Evolutionary conservation across 352 stramenopile species (phyloP).

Genomic region (Globisporangium paddicum): DNA sequence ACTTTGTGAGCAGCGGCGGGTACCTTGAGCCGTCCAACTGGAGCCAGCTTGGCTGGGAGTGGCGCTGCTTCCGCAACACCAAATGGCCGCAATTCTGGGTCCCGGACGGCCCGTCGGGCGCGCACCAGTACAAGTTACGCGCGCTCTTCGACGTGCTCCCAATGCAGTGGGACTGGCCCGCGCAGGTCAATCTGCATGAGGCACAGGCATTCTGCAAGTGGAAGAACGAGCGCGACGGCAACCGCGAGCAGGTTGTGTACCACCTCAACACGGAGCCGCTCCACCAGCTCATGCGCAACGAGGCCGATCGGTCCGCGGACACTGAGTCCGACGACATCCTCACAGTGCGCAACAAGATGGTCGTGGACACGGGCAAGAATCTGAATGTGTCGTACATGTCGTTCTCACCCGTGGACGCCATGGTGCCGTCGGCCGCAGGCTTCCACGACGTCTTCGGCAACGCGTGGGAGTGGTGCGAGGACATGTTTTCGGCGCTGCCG

Average conservation of each 20-base stretch:
- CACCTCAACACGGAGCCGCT: slow-evolving; percentile 92
- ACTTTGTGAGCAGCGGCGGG: slow-evolving; percentile 93
- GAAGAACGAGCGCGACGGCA: slow-evolving; percentile 65
- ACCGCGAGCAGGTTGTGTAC: slow-evolving; percentile 68
- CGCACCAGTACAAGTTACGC: slow-evolving; percentile 92
- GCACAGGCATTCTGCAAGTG: slow-evolving; percentile 91
- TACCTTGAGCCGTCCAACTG: slow-evolving; percentile 91
- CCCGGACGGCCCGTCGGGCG: slow-evolving; percentile 86
- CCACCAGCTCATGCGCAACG: slow-evolving; percentile 87
- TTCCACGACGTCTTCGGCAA: slow-evolving; percentile 95
- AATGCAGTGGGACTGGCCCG: slow-evolving; percentile 96
- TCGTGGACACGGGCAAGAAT: slow-evolving; percentile 66
- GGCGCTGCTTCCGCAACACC: slow-evolving; percentile 93
- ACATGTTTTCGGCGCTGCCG: slow-evolving; percentile 92
- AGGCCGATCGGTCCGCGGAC: slow-evolving; percentile 40
- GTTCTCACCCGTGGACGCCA: slow-evolving; percentile 87
- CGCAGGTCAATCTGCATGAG: slow-evolving; percentile 96
- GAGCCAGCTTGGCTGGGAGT: slow-evolving; percentile 92
- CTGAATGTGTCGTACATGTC: slow-evolving; percentile 91
- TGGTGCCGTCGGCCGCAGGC: slow-evolving; percentile 61
- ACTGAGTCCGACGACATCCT: slow-evolving; percentile 77
- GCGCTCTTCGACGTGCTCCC: slow-evolving; percentile 87
- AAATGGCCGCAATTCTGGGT: slow-evolving; percentile 97
- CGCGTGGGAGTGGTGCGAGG: slow-evolving; percentile 96
- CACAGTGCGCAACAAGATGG: slow-evolving; percentile 43